phyloP scores from a whole-genome alignment of 192 early-diverging fungal species.

The Backusella psychrophila region DNA sequence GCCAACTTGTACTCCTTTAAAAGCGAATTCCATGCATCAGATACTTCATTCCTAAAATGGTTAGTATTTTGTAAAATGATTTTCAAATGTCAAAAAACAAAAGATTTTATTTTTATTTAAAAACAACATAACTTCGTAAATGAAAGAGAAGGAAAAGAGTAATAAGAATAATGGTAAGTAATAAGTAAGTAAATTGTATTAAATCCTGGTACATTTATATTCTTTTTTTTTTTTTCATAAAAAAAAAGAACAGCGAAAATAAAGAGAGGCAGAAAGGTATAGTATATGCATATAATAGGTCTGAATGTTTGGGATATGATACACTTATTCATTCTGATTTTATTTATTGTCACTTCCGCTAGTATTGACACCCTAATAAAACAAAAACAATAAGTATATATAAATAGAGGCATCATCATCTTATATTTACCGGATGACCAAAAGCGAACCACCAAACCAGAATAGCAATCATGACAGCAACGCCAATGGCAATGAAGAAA shows the following conservation, averaged over 20 bases:
- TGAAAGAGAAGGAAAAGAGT: neutral
- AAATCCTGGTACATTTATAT: neutral
- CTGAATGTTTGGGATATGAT: neutral
- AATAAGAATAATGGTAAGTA: neutral
- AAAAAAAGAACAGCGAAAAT: neutral
- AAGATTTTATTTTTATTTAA: neutral
- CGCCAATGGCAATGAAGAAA: constrained; percentile 28
- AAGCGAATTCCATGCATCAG: neutral
- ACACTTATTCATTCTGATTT: neutral
- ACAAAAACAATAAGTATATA: neutral
- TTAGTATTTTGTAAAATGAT: neutral
- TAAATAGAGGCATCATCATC: neutral
- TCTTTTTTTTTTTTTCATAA: neutral
- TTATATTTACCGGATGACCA: constrained; percentile 17
- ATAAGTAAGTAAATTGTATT: neutral
- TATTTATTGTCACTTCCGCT: neutral
- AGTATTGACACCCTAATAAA: neutral
- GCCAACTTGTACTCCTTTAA: neutral
- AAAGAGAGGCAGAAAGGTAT: neutral
- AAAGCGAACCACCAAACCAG: constrained; percentile 41
- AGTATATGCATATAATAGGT: neutral
- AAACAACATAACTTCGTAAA: neutral
- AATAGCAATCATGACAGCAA: constrained; percentile 35
- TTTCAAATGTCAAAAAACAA: constrained; percentile 1
- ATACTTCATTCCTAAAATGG: neutral